phyloP scores from a whole-genome alignment of 345 rosid genomes.

The Eucalyptus lansdowneana region DNA sequence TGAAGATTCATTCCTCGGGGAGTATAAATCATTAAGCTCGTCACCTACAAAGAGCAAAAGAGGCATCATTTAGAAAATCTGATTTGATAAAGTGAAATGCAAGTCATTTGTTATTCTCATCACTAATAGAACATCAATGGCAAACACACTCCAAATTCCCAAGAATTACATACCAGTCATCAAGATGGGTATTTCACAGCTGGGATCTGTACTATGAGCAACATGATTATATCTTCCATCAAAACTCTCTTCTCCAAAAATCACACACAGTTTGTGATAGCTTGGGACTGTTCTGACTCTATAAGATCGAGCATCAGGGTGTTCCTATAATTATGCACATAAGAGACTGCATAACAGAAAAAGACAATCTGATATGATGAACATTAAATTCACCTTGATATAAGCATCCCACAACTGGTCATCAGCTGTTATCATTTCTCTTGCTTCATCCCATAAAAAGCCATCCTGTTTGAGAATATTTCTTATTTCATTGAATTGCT shows the following conservation, averaged over 20 bases:
- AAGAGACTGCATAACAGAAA: conserved; percentile 3
- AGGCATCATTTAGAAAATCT: background rate
- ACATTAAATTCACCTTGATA: conserved; percentile 34
- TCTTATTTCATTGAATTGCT: conserved; percentile 59
- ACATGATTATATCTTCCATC: conserved; percentile 63
- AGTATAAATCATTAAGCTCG: conserved; percentile 13
- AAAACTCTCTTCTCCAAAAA: conserved; percentile 52
- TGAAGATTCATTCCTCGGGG: conserved; percentile 6
- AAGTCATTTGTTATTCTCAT: background rate
- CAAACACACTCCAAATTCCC: background rate
- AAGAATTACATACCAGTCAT: conserved; percentile 30
- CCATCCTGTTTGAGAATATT: conserved; percentile 53
- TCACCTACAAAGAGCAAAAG: conserved; percentile 14
- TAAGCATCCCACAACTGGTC: conserved; percentile 64
- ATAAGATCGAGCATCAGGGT: conserved; percentile 78
- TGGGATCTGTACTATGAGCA: conserved; percentile 33
- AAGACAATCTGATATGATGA: background rate
- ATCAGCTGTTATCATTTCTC: conserved; percentile 74
- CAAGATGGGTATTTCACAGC: conserved; percentile 12
- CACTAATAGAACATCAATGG: background rate
- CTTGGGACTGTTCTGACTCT: conserved; percentile 75
- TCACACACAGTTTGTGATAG: conserved; percentile 58
- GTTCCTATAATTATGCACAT: conserved; percentile 35
- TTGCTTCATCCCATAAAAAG: conserved; percentile 69
- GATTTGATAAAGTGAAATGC: background rate